A percentile compares a stretch with the other conserved stretches of the same genome.
Evolutionary conservation across 345 rosid genomes (phyloP).

Genomic region (Moricandia moricandioides): DNA sequence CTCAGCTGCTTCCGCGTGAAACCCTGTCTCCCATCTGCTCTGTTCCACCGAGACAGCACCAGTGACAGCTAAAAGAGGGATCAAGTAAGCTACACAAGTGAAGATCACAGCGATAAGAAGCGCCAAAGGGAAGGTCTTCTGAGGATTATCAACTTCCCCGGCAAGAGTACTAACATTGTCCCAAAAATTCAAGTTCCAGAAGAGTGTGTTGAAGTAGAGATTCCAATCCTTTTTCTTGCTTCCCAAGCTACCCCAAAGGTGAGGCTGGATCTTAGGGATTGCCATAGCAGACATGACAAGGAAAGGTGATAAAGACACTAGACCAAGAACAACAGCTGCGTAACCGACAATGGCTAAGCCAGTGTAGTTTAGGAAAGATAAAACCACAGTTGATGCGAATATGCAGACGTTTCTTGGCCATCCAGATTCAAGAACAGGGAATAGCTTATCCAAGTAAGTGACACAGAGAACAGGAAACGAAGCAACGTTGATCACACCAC

Average conservation of each 20-base stretch:
- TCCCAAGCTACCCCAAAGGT: slow-evolving; percentile 72
- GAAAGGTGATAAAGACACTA: slow-evolving; percentile 71
- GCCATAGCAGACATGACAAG: slow-evolving; percentile 62
- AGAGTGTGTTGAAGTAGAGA: slow-evolving; percentile 79
- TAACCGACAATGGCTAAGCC: slow-evolving; percentile 76
- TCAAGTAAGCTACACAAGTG: slow-evolving; percentile 75
- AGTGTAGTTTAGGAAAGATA: slow-evolving; percentile 68
- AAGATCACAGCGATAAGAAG: slow-evolving; percentile 62
- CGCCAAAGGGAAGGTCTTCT: slow-evolving; percentile 66
- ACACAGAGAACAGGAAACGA: slow-evolving; percentile 73
- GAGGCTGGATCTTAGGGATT: slow-evolving; percentile 63
- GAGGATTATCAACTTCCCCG: slow-evolving; percentile 75
- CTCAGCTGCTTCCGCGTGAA: slow-evolving; percentile 69
- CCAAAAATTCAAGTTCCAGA: slow-evolving; percentile 95
- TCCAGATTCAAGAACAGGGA: slow-evolving; percentile 53
- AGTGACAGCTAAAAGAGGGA: slow-evolving; percentile 74
- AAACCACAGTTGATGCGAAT: slow-evolving; percentile 38
- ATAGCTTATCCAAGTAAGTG: slow-evolving; percentile 52
- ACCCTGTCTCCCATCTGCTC: slow-evolving; percentile 60
- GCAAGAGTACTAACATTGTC: slow-evolving; percentile 86
- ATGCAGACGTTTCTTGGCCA: slow-evolving; percentile 51
- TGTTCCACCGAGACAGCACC: slow-evolving; percentile 71
- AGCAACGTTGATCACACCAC: slow-evolving; percentile 80
- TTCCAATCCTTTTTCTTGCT: slow-evolving; percentile 67
- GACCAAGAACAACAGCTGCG: slow-evolving; percentile 59